These are phyloP conservation scores for Colletotrichum higginsianum DNA, from an alignment of 2,329 filamentous ascomycete species.

Conservation along the genomic window DNA sequence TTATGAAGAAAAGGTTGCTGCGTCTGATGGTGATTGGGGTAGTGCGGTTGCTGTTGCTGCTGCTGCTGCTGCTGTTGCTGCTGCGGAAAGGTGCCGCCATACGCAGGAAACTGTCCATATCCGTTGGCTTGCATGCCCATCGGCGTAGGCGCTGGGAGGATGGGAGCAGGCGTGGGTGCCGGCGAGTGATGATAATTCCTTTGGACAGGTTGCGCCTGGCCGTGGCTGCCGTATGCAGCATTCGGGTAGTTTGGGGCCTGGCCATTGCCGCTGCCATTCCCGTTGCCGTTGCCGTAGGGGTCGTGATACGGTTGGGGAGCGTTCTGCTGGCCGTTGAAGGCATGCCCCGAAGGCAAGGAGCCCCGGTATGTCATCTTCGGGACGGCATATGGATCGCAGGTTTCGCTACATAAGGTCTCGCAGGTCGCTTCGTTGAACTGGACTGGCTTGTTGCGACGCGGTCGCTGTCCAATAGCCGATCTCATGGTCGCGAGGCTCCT, in stretches of 20 bases:
- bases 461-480: constrained; percentile 40
- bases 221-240: constrained; percentile 40
- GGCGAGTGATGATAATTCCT: constrained; percentile 48
- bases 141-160: constrained; percentile 46
- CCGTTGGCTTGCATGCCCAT: constrained; percentile 42
- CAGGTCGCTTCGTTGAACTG: constrained; percentile 34
- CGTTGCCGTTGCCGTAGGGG: constrained; percentile 40
- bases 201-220: constrained; percentile 49
- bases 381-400: constrained; percentile 43
- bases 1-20: constrained; percentile 29
- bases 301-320: constrained; percentile 35
- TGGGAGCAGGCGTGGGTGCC: constrained; percentile 47
- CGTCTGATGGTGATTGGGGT: constrained; percentile 28
- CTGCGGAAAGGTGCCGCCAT: constrained; percentile 46
- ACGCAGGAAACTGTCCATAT: constrained; percentile 42
- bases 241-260: constrained; percentile 43
- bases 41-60: constrained; percentile 40
- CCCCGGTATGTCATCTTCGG: constrained; percentile 55
- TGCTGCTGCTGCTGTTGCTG: constrained; percentile 46
- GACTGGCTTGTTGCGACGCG: constrained; percentile 35
- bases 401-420: constrained; percentile 34
- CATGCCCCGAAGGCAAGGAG: constrained; percentile 58
- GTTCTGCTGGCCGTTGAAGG: constrained; percentile 55
- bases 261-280: constrained; percentile 32
- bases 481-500: constrained; percentile 38